Evolutionary conservation across 2,329 filamentous ascomycete species (phyloP).

Genomic region (Beauveria brongniartii): DNA sequence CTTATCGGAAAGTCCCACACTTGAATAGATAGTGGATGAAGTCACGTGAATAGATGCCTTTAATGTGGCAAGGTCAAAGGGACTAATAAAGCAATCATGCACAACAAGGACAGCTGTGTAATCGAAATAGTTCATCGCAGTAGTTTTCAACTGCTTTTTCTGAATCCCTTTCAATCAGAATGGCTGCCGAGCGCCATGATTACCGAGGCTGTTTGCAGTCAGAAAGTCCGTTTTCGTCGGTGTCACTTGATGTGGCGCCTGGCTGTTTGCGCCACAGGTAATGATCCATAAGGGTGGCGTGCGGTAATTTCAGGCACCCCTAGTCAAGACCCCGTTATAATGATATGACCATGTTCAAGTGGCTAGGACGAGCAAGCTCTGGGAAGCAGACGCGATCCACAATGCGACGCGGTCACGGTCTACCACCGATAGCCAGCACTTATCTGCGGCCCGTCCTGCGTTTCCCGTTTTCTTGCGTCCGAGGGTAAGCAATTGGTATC

Average conservation of each 20-base stretch:
- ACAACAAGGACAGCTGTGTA: too few species aligned
- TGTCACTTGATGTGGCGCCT: constrained; percentile 7
- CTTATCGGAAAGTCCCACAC: not conserved
- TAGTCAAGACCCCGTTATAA: constrained; percentile 6
- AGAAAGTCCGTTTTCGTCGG: constrained; percentile 6
- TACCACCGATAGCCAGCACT: not conserved
- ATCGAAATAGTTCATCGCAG: too few species aligned
- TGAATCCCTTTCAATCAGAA: not conserved
- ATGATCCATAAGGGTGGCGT: constrained; percentile 5
- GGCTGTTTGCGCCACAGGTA: constrained; percentile 11
- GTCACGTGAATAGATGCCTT: not conserved
- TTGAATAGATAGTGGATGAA: not conserved
- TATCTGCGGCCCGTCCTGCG: not conserved
- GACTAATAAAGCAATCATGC: not conserved
- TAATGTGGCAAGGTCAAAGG: not conserved
- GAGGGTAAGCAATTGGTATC: not conserved
- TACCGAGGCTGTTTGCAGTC: constrained; percentile 6
- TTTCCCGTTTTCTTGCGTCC: not conserved
- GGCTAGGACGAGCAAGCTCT: constrained; percentile 1
- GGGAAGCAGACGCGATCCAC: constrained; percentile 1
- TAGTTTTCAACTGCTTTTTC: not conserved
- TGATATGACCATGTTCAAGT: constrained; percentile 3
- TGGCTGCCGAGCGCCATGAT: not conserved
- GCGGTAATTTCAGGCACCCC: constrained; percentile 12
- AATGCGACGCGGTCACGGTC: constrained; percentile 3